Conservation (phyloP, 345 rosid species). For the Brassica carinata region DNA sequence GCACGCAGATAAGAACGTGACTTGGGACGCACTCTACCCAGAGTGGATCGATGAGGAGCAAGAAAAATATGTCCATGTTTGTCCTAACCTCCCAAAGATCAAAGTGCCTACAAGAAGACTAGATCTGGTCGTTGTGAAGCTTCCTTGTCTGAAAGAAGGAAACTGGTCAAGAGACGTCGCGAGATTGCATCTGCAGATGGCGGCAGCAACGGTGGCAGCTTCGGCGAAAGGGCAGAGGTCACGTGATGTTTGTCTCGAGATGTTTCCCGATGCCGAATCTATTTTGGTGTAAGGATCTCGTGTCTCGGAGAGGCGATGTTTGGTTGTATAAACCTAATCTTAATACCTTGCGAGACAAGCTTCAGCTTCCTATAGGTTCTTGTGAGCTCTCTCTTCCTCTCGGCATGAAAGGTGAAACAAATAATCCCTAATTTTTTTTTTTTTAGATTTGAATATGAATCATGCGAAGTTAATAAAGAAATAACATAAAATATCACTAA, state of each 20-base stretch:
- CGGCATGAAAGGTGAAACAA: constrained; percentile 58
- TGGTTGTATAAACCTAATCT: constrained; percentile 80
- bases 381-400: constrained; percentile 94
- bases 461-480: neutral
- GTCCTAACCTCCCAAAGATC: constrained; percentile 70
- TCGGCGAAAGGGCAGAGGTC: constrained; percentile 72
- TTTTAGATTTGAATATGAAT: neutral
- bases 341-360: constrained; percentile 63
- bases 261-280: constrained; percentile 86
- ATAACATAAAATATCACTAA: too few relatives aligned
- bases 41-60: constrained; percentile 99
- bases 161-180: constrained; percentile 94
- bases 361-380: constrained; percentile 85
- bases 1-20: constrained; percentile 51
- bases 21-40: constrained; percentile 86
- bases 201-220: constrained; percentile 73
- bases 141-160: constrained; percentile 80
- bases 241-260: constrained; percentile 62
- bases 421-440: neutral
- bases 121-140: constrained; percentile 80
- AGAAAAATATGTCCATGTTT: constrained; percentile 74
- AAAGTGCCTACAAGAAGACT: constrained; percentile 64
- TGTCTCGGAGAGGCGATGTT: constrained; percentile 52
- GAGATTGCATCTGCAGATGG: constrained; percentile 83
- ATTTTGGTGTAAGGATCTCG: constrained; percentile 77